A percentile compares a stretch with the other conserved stretches of the same genome.
Conservation (phyloP, 176 grass and related monocot genomes). For the Phragmites australis region DNA sequence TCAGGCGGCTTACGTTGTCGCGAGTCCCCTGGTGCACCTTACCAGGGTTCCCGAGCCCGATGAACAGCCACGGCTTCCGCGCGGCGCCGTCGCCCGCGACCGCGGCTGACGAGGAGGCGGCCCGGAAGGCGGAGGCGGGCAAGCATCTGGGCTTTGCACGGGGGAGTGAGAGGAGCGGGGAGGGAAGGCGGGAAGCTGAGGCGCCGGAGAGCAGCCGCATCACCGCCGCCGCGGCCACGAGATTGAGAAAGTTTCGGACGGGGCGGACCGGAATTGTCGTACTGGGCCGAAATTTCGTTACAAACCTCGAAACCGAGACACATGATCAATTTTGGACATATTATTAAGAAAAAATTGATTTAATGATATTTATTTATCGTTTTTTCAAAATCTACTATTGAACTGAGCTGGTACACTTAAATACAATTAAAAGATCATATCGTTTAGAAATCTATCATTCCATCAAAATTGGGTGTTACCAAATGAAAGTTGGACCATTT, state of each 20-base stretch:
- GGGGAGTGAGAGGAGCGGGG: slow-evolving; percentile 11
- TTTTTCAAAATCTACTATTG: too few relatives aligned
- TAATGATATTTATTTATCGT: too few relatives aligned
- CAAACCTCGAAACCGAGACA: too few relatives aligned
- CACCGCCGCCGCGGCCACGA: slow-evolving; percentile 26
- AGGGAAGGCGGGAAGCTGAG: slow-evolving; percentile 40
- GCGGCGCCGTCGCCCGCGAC: slow-evolving; percentile 38
- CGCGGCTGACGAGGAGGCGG: slow-evolving; percentile 39
- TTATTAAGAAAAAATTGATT: too few relatives aligned
- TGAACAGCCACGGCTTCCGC: slow-evolving; percentile 81
- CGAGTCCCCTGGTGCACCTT: slow-evolving; percentile 84
- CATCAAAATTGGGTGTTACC: too few relatives aligned
- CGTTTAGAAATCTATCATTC: too few relatives aligned
- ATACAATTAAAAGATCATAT: too few relatives aligned
- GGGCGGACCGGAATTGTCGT: neutral
- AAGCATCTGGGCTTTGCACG: slow-evolving; percentile 27
- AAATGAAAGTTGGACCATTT: too few relatives aligned
- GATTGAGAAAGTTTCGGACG: neutral
- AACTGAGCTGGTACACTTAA: too few relatives aligned
- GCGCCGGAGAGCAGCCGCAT: slow-evolving; percentile 47
- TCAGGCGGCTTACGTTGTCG: slow-evolving; percentile 69
- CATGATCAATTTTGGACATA: too few relatives aligned
- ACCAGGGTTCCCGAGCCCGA: slow-evolving; percentile 90
- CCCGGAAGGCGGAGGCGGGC: slow-evolving; percentile 38
- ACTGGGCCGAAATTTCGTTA: too few relatives aligned